A percentile compares a stretch with the other conserved stretches of the same genome.
phyloP scores from a whole-genome alignment of 164 flowering plant species.

The Tetracentron sinense region DNA sequence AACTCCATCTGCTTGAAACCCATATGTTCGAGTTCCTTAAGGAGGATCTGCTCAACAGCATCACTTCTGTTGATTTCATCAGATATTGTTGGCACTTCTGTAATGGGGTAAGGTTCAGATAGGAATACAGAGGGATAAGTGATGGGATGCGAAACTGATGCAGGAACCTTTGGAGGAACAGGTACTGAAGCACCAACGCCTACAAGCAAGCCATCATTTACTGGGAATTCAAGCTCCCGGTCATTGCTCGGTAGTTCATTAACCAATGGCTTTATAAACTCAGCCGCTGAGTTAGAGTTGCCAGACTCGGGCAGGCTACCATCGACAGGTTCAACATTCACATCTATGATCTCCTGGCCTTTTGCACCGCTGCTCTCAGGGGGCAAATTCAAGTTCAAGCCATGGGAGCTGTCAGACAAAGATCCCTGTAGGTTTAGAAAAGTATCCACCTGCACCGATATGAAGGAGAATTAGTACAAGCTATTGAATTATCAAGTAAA shows the following conservation, averaged over 20 bases:
- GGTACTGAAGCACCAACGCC: slow-evolving; percentile 22
- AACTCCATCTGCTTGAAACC: slow-evolving; percentile 70
- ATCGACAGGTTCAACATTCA: slow-evolving; percentile 35
- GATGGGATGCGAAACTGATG: slow-evolving; percentile 37
- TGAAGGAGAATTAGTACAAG: not conserved
- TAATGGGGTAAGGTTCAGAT: slow-evolving; percentile 6
- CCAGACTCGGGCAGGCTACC: too few species aligned
- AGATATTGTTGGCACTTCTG: slow-evolving; percentile 11
- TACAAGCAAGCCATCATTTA: slow-evolving; percentile 31
- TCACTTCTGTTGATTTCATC: slow-evolving; percentile 1
- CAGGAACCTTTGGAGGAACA: slow-evolving; percentile 14
- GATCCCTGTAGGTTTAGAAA: slow-evolving; percentile 26
- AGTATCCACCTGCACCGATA: slow-evolving; percentile 56
- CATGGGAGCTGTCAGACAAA: slow-evolving; percentile 11
- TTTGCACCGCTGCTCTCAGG: slow-evolving; percentile 29
- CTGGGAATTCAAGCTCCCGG: slow-evolving; percentile 32
- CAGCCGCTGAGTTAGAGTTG: slow-evolving; percentile 5
- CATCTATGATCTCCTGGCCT: slow-evolving; percentile 29
- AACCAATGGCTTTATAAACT: slow-evolving; percentile 23
- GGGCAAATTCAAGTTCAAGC: slow-evolving; percentile 62
- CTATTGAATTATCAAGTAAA: not conserved
- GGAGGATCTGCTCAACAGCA: slow-evolving; percentile 44
- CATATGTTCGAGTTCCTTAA: slow-evolving; percentile 78
- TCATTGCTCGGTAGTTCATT: slow-evolving; percentile 19
- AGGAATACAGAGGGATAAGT: slow-evolving; percentile 27